Evolutionary conservation across 2,329 filamentous ascomycete genomes (phyloP).

Genomic region (Paecilomyces niveus): DNA sequence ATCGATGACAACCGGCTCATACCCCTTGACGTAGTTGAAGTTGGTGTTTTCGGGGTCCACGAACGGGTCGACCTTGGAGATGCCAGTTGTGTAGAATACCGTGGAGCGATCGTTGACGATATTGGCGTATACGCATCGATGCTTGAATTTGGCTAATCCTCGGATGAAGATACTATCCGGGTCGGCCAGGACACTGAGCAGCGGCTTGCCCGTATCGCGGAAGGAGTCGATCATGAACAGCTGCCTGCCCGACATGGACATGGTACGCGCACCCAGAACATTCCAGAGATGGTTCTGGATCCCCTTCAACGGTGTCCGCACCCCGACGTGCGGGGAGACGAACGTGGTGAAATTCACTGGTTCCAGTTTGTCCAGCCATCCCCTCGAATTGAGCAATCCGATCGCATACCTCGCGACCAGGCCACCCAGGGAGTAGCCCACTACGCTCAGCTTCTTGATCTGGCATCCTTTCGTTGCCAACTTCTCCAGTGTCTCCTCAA

Average conservation of each 20-base stretch:
- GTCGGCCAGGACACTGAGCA: conserved; percentile 76
- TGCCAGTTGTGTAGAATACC: conserved; percentile 74
- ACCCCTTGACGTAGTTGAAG: conserved; percentile 67
- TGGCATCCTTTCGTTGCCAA: conserved; percentile 56
- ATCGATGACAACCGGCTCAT: conserved; percentile 69
- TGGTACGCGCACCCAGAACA: conserved; percentile 68
- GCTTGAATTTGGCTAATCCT: conserved; percentile 67
- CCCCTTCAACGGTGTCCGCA: conserved; percentile 61
- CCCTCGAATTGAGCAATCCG: conserved; percentile 73
- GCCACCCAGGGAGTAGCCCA: conserved; percentile 86
- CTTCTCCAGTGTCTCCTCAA: conserved; percentile 52
- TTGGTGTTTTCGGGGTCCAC: conserved; percentile 59
- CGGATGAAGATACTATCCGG: conserved; percentile 78
- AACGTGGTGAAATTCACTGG: conserved; percentile 95
- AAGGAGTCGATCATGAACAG: conserved; percentile 84
- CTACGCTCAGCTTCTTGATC: conserved; percentile 74
- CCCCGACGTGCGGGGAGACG: conserved; percentile 75
- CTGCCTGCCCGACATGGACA: conserved; percentile 79
- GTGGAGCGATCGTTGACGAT: conserved; percentile 78
- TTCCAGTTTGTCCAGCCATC: conserved; percentile 69
- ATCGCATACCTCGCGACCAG: conserved; percentile 80
- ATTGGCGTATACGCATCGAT: conserved; percentile 75
- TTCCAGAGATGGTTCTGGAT: conserved; percentile 68
- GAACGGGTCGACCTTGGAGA: conserved; percentile 73
- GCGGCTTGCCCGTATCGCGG: conserved; percentile 69